Conservation (phyloP, 306 rosid species). For the Mimosa pudica region DNA sequence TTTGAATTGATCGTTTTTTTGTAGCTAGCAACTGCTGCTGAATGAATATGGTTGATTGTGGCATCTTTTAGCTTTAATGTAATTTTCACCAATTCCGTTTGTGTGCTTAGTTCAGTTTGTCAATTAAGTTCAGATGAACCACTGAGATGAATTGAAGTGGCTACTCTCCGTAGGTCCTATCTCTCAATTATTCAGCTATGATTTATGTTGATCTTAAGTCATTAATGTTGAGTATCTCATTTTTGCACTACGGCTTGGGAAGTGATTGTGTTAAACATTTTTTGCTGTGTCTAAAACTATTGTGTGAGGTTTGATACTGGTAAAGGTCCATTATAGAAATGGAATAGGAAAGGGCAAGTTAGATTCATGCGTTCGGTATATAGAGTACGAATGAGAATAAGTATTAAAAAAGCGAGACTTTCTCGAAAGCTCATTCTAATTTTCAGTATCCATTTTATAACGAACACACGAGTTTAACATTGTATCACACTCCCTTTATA, state of each 20-base stretch:
- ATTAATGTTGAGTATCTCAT: background rate
- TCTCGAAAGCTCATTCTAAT: background rate
- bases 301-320: background rate
- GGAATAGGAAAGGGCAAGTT: background rate
- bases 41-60: background rate
- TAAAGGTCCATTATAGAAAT: background rate
- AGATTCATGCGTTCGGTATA: background rate
- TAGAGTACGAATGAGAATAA: background rate
- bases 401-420: background rate
- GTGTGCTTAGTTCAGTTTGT: background rate
- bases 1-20: background rate
- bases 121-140: background rate
- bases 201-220: conserved; percentile 5
- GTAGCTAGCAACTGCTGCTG: background rate
- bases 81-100: background rate
- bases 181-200: background rate
- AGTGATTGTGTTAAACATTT: background rate
- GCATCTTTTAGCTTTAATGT: background rate
- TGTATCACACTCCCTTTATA: background rate
- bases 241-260: background rate
- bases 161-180: background rate
- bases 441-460: background rate
- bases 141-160: background rate
- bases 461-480: background rate
- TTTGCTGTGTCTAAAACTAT: background rate